A percentile compares a stretch with the other conserved stretches of the same genome.
phyloP scores from a whole-genome alignment of 163 green algal species.

The Scenedesmus sp. region DNA sequence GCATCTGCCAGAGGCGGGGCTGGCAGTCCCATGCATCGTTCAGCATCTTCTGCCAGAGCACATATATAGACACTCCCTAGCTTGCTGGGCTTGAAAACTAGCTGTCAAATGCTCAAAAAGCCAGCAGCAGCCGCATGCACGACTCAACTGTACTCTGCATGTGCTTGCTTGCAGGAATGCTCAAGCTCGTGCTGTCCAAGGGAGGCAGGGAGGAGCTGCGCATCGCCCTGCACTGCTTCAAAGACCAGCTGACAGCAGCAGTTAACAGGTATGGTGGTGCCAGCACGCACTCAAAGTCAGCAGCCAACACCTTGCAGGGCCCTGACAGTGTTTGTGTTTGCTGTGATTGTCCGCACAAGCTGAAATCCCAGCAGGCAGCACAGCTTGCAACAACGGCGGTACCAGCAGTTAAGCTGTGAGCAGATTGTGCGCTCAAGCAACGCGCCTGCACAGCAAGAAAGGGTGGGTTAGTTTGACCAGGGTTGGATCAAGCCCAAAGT shows the following conservation, averaged over 20 bases:
- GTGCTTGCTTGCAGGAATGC: slow-evolving; percentile 25
- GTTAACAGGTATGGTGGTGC: slow-evolving; percentile 10
- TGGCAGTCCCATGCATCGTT: not conserved
- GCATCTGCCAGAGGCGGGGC: not conserved
- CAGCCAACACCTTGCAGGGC: not conserved
- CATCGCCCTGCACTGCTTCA: slow-evolving; percentile 50
- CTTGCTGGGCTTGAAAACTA: not conserved
- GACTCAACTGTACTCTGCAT: not conserved
- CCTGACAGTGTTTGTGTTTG: not conserved
- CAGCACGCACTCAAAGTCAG: not conserved
- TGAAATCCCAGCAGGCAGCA: not conserved
- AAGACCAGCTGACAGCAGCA: slow-evolving; percentile 36
- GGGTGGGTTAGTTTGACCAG: too few species aligned
- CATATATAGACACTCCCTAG: too few species aligned
- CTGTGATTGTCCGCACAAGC: not conserved
- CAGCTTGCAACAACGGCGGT: not conserved
- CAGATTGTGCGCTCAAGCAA: not conserved
- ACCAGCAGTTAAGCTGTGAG: not conserved
- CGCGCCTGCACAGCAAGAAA: too few species aligned
- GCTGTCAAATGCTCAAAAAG: not conserved
- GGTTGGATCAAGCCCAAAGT: too few species aligned
- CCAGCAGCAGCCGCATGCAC: not conserved
- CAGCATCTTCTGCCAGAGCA: not conserved
- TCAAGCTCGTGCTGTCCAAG: slow-evolving; percentile 52
- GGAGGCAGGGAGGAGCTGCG: slow-evolving; percentile 38